Base-by-base conservation (phyloP, 352 stramenopile species). In the Globisporangium takayamanum region DNA sequence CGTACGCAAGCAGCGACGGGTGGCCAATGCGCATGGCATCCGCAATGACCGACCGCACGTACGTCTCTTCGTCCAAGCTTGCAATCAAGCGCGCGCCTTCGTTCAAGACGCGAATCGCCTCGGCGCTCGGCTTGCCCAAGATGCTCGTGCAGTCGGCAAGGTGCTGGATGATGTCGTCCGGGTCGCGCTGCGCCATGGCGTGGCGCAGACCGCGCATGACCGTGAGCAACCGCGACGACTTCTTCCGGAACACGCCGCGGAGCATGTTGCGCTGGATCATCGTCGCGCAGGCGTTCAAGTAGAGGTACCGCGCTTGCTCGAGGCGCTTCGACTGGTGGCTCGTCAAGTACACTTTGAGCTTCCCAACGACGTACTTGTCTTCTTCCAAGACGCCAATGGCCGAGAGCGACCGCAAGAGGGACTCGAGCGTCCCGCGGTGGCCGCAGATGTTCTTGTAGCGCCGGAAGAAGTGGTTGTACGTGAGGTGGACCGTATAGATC, bases 241-340 rank as follows among this genome's bases (percentile, higher is more conserved):
- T 88, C 53, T 80, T 76, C 11, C 77, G 70, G 47, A 86, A 88
- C 3, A 79, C 78, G 5, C 80, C 75, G 44, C 77, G 80, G n/a
- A 89, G 63, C 65, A 94, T 77, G 39, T 90, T 92, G 3, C 80
- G 76, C 69, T 94, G 81, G 46, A 94, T 89, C 79, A 94, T 89
- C 4, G 78, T 90, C 6, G 84, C 81, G 37, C 79, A 88, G 12
- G 81, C 84, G 37, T 90, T 94, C 22, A 94, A 58, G 57, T 88
- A 92, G 62, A 89, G 67, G 15, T 78, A 87, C 10, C 84, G 78
- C 11, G 78, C 81, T 51, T 89, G 84, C 59, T 94, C 81, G 8
- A 94, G 67, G 49, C 87, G 86, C 56, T 89, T 89, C 66, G 76
- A 88, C 68, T 94, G 84, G 46, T 87, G 76, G 26, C 80, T 88